Percentiles rank a stretch among this genome's conserved stretches.
Conservation (phyloP, 352 stramenopile species). For the Pythium pectinolyticum region DNA sequence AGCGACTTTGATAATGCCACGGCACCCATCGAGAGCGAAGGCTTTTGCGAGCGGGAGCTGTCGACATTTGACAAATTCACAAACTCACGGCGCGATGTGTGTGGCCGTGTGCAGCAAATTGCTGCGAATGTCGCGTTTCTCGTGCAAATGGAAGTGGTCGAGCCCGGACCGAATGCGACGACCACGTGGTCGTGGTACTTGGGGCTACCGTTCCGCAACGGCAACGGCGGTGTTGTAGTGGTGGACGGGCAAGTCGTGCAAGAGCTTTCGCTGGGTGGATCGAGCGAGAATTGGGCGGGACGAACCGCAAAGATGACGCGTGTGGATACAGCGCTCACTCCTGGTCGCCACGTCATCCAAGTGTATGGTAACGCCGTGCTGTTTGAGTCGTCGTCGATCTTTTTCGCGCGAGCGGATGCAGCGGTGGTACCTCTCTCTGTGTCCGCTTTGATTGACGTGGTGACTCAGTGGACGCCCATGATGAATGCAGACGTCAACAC, state of each 20-base stretch:
- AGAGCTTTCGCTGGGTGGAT: slow-evolving; percentile 37
- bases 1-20: slow-evolving; percentile 44
- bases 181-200: slow-evolving; percentile 59
- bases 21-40: slow-evolving; percentile 47
- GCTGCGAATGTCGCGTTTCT: slow-evolving; percentile 43
- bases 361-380: slow-evolving; percentile 45
- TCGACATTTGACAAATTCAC: slow-evolving; percentile 37
- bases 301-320: slow-evolving; percentile 38
- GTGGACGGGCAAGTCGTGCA: slow-evolving; percentile 50
- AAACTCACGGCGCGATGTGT: slow-evolving; percentile 52
- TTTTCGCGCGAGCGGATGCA: slow-evolving; percentile 45
- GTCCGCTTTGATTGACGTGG: slow-evolving; percentile 26
- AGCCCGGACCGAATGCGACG: slow-evolving; percentile 29
- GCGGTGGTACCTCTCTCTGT: slow-evolving; percentile 27
- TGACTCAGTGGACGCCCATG: slow-evolving; percentile 44
- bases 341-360: slow-evolving; percentile 43
- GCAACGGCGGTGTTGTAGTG: slow-evolving; percentile 41
- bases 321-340: slow-evolving; percentile 42
- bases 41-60: slow-evolving; percentile 54
- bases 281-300: slow-evolving; percentile 42
- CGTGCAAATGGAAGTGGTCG: slow-evolving; percentile 51
- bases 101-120: slow-evolving; percentile 42
- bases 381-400: slow-evolving; percentile 52
- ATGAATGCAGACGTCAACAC: slow-evolving; percentile 34
- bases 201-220: slow-evolving; percentile 52